Evolutionary conservation across 768 basidiomycete species (phyloP).

Genomic region (Lentinula guzmanii): DNA sequence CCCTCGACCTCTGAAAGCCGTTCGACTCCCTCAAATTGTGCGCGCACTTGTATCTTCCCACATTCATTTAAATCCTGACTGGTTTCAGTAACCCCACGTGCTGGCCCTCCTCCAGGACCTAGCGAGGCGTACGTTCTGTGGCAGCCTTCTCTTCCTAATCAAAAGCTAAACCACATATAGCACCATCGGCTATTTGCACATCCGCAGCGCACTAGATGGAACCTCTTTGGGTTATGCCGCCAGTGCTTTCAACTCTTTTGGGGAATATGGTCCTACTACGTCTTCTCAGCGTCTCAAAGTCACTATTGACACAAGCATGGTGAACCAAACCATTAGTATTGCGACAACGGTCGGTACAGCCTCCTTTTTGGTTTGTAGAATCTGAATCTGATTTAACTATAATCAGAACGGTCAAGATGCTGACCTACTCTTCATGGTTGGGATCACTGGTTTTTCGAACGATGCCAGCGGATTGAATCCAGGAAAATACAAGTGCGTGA

Average conservation of each 20-base stretch:
- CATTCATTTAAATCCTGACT: too few species aligned
- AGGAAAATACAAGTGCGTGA: neutral
- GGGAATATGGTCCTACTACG: neutral
- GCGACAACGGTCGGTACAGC: neutral
- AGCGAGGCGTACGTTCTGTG: neutral
- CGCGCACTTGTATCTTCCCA: too few species aligned
- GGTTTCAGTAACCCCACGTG: neutral
- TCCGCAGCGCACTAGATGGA: neutral
- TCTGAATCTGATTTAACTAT: neutral
- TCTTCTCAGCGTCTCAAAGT: neutral
- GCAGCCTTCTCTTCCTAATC: too few species aligned
- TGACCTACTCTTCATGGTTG: neutral
- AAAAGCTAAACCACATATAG: neutral
- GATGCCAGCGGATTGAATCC: neutral
- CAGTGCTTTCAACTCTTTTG: neutral
- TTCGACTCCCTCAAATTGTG: neutral
- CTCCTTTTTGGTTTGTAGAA: neutral
- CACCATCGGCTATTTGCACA: neutral
- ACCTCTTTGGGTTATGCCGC: neutral
- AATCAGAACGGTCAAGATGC: neutral
- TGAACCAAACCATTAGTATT: neutral
- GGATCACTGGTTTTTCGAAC: neutral
- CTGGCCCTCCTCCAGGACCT: neutral
- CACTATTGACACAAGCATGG: neutral
- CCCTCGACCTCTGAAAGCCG: neutral